Evolutionary conservation across 352 stramenopile genomes (phyloP), one percentile per base, ranked within the genome.

Genomic region (Albugo candida): DNA sequence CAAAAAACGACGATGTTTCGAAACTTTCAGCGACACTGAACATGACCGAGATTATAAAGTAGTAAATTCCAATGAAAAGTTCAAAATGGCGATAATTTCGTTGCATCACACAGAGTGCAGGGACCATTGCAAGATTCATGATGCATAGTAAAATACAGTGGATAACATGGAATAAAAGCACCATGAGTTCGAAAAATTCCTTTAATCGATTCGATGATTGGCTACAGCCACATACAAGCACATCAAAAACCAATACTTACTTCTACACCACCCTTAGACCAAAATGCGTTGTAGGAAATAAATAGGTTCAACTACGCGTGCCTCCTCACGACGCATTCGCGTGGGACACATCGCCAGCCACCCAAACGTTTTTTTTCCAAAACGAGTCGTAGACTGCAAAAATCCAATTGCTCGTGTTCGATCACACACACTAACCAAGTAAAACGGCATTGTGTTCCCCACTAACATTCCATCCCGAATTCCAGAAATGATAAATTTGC

Each of bases 51-150:
- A 86, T 76, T n/a, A 60, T 36, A 18, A 92, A 61, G 51, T 92
- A 78, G 54, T 89, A 69, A 42, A 85, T 50, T 46, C 80, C 80
- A n/a, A 92, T 58, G 49, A 91, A 92, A 51, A 92, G 62, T 70
- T 92, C 80, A 51, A 92, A 92, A 59, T 92, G 80, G 11, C 78
- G 75, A 39, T 78, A 67, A 52, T 89, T 89, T 41, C 58, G 55
- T 59, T 72, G 70, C 76, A 89, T 86, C 36, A 89, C 67, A 41
- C 62, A 51, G 43, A 89, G 66, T 52, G 76, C 72, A 41, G 76
- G 76, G 41, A 86, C 50, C 64, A 89, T 83, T 21, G 70, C 69
- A 11, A 60, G 60, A 50, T 88, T 70, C 38, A 72, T 83, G 27
- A 88, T 60, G 53, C 66, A 70, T 45, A 84, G 52, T 58, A 82